These are phyloP conservation scores for Talaromyces sp. DNA, from an alignment of 2,329 filamentous ascomycete species.

Conservation along the genomic window DNA sequence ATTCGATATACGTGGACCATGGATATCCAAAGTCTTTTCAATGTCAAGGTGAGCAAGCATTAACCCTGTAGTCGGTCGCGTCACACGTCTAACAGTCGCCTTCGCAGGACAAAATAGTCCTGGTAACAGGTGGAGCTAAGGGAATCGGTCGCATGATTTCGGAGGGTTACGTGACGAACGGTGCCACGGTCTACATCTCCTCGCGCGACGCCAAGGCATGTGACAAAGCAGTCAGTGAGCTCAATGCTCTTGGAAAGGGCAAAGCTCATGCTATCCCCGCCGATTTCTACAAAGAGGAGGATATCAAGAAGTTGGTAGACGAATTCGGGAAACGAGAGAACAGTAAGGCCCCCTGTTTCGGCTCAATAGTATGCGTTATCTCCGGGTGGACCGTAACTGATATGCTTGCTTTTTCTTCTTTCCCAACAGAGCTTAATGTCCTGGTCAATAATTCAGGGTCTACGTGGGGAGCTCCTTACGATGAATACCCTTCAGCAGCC, in stretches of 20 bases:
- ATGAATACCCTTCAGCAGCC: constrained; percentile 53
- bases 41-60: constrained; percentile 51
- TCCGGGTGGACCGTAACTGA: neutral
- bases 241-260: constrained; percentile 50
- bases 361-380: neutral
- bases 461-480: constrained; percentile 53
- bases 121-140: constrained; percentile 49
- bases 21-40: constrained; percentile 53
- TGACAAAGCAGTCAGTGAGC: constrained; percentile 42
- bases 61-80: constrained; percentile 46
- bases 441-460: constrained; percentile 52
- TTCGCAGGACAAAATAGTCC: constrained; percentile 41
- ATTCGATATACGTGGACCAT: constrained; percentile 30
- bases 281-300: constrained; percentile 49
- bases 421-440: constrained; percentile 40
- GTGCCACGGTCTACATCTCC: constrained; percentile 51
- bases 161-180: constrained; percentile 50
- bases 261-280: constrained; percentile 49
- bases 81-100: neutral
- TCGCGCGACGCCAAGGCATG: constrained; percentile 49
- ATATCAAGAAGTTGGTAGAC: constrained; percentile 45
- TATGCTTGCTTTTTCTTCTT: neutral
- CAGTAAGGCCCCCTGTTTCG: constrained; percentile 51
- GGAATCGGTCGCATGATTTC: constrained; percentile 53
- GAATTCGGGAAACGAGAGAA: constrained; percentile 44